Evolutionary conservation across 805 yeast genomes (phyloP).

Genomic region (Debaryomyces maramus): DNA sequence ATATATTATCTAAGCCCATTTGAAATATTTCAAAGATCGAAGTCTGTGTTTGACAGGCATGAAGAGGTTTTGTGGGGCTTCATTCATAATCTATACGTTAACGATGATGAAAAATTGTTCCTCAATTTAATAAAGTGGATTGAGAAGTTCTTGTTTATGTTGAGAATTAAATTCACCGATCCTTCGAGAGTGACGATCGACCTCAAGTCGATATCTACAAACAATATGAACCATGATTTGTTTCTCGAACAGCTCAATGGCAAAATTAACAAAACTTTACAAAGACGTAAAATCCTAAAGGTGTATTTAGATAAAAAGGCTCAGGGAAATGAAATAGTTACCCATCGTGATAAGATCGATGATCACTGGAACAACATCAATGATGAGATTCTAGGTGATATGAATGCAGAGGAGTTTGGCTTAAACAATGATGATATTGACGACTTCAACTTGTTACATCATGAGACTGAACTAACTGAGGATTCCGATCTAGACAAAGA

Average conservation of each 20-base stretch:
- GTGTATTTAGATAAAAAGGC: conserved; percentile 28
- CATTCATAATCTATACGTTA: conserved; percentile 76
- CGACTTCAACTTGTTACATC: conserved; percentile 36
- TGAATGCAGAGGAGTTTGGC: conserved; percentile 36
- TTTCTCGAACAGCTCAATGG: conserved; percentile 41
- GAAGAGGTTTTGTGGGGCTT: conserved; percentile 72
- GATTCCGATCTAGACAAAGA: conserved; percentile 8
- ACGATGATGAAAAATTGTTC: conserved; percentile 73
- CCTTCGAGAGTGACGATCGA: conserved; percentile 45
- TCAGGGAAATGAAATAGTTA: background rate
- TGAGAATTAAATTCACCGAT: conserved; percentile 58
- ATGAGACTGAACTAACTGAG: background rate
- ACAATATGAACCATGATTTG: conserved; percentile 27
- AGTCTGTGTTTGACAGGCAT: conserved; percentile 66
- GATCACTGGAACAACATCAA: conserved; percentile 49
- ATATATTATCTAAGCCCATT: conserved; percentile 47
- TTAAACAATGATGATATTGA: conserved; percentile 39
- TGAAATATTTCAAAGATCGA: conserved; percentile 67
- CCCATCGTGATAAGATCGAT: conserved; percentile 23
- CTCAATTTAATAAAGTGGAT: conserved; percentile 75
- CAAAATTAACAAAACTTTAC: conserved; percentile 36
- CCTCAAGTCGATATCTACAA: conserved; percentile 24
- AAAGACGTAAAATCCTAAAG: conserved; percentile 40
- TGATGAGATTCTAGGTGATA: conserved; percentile 24
- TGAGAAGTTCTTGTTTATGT: conserved; percentile 58